Evolutionary conservation across 1,284 basidiomycete genomes (phyloP).

Genomic region (Ceratobasidium sp.): DNA sequence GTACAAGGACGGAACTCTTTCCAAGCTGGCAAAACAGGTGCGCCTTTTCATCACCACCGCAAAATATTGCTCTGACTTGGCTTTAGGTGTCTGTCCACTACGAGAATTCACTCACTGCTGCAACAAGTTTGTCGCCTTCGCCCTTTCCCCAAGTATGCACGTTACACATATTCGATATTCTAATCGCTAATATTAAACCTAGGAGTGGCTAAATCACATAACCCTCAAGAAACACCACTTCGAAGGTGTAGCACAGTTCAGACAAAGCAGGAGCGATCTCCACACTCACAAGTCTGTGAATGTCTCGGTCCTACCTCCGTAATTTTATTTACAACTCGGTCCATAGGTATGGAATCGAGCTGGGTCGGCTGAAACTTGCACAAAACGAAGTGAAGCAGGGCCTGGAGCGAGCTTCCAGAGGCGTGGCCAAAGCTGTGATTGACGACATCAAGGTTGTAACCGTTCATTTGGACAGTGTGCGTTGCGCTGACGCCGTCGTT

Average conservation of each 20-base stretch:
- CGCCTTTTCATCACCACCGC: background rate
- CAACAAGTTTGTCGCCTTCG: conserved; percentile 62
- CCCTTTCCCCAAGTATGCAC: conserved; percentile 54
- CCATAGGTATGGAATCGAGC: conserved; percentile 82
- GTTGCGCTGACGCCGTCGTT: background rate
- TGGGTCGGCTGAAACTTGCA: conserved; percentile 78
- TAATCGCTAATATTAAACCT: background rate
- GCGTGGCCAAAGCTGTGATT: conserved; percentile 70
- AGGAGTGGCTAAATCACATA: conserved; percentile 87
- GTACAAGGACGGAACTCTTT: conserved; percentile 82
- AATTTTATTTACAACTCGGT: conserved; percentile 33
- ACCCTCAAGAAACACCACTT: conserved; percentile 90
- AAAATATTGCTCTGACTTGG: background rate
- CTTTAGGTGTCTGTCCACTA: conserved; percentile 77
- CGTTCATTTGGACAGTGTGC: background rate
- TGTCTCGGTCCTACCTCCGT: background rate
- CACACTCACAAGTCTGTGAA: conserved; percentile 74
- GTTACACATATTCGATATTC: background rate
- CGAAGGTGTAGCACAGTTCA: conserved; percentile 87
- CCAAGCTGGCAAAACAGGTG: conserved; percentile 84
- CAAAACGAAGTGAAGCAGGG: conserved; percentile 77
- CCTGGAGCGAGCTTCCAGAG: conserved; percentile 74
- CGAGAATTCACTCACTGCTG: conserved; percentile 62
- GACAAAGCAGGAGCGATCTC: conserved; percentile 92
- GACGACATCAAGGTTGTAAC: conserved; percentile 77